Conservation (phyloP, 176 grass and related monocot genomes). For the Avena sativa region DNA sequence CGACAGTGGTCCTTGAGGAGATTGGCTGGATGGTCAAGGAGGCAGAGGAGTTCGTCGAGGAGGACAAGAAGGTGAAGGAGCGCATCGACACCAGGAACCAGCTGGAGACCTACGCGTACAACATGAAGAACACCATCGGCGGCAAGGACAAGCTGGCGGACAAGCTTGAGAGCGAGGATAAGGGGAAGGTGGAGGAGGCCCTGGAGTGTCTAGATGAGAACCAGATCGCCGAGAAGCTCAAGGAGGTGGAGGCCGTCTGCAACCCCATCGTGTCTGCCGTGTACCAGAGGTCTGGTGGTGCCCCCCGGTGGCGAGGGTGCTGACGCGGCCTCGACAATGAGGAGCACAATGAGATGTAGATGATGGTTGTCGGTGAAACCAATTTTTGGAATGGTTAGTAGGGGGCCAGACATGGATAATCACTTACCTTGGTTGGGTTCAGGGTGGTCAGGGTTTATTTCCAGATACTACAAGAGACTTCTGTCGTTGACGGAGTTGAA, state of each 20-base stretch:
- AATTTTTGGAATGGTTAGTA: conserved; percentile 55
- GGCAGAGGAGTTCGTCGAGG: conserved; percentile 68
- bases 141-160: conserved; percentile 75
- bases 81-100: conserved; percentile 67
- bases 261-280: conserved; percentile 72
- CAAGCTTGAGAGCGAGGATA: conserved; percentile 80
- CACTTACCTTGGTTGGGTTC: neutral
- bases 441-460: conserved; percentile 24
- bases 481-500: conserved; percentile 31
- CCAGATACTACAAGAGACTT: conserved; percentile 20
- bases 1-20: conserved; percentile 39
- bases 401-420: neutral
- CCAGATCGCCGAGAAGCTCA: conserved; percentile 75
- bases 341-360: conserved; percentile 68
- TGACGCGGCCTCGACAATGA: conserved; percentile 35
- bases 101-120: conserved; percentile 74
- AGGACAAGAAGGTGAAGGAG: conserved; percentile 84
- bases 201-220: conserved; percentile 77
- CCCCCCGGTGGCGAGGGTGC: conserved; percentile 3
- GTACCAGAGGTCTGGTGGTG: conserved; percentile 63
- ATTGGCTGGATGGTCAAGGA: conserved; percentile 75
- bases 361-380: neutral
- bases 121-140: conserved; percentile 74
- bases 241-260: conserved; percentile 81
- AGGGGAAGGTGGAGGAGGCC: conserved; percentile 77